A percentile compares a stretch with the other conserved stretches of the same genome.
These are phyloP conservation scores for Mucor indicus DNA, from an alignment of 371 early-diverging fungal species.

Conservation along the genomic window DNA sequence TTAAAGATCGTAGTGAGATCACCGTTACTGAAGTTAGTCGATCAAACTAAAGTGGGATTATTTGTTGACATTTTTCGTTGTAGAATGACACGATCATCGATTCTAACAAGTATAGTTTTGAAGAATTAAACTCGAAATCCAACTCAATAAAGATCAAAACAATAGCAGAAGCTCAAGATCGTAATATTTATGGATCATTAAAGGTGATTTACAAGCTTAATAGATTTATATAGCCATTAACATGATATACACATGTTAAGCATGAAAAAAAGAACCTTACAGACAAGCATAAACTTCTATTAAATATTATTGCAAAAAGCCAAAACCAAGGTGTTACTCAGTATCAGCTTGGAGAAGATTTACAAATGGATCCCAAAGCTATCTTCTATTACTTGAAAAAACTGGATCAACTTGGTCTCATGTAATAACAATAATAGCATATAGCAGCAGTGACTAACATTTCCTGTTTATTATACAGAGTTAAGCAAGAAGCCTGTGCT, in stretches of 20 bases:
- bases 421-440: neutral
- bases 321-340: constrained; percentile 10
- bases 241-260: neutral
- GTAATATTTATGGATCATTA: constrained; percentile 6
- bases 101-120: neutral
- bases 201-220: constrained; percentile 3
- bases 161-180: constrained; percentile 3
- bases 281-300: constrained; percentile 1
- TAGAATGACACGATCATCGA: neutral
- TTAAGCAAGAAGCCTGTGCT: constrained; percentile 7
- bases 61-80: neutral
- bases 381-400: constrained; percentile 11
- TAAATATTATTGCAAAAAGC: constrained; percentile 7
- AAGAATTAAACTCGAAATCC: neutral
- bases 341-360: neutral
- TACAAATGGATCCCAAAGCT: constrained; percentile 4
- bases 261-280: constrained; percentile 1
- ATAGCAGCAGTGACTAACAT: too few species aligned
- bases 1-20: neutral
- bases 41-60: too few species aligned
- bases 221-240: neutral
- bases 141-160: neutral
- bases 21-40: constrained; percentile 4
- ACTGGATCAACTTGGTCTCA: constrained; percentile 9
- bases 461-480: neutral